Conservation (phyloP, 176 grass and related monocot species). For the Puya raimondii region DNA sequence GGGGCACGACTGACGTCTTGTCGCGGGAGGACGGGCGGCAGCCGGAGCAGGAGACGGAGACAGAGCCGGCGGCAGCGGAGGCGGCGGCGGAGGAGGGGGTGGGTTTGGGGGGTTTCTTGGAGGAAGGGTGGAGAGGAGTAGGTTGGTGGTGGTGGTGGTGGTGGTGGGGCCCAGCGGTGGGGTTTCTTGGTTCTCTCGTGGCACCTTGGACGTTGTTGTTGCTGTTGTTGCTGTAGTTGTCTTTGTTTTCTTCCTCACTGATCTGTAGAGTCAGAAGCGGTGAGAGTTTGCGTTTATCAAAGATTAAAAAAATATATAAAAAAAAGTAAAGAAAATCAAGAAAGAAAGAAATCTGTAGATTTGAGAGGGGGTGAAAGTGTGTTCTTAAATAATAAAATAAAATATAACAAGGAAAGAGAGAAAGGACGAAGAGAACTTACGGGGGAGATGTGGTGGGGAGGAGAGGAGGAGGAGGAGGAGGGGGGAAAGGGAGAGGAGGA, state of each 20-base stretch:
- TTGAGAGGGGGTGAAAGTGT: not conserved
- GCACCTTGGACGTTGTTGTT: too few species aligned
- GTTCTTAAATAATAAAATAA: not conserved
- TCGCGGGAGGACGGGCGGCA: slow-evolving; percentile 25
- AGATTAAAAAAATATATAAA: too few species aligned
- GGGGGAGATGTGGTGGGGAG: not conserved
- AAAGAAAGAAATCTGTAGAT: too few species aligned
- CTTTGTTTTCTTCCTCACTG: too few species aligned
- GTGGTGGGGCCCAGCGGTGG: too few species aligned
- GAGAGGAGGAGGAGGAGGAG: not conserved
- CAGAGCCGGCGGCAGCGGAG: not conserved
- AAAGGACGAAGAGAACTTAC: not conserved
- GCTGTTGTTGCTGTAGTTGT: too few species aligned
- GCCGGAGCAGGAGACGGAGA: not conserved
- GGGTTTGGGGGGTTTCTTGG: not conserved
- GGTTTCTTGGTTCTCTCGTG: too few species aligned
- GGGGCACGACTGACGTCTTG: slow-evolving; percentile 8
- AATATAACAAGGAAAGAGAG: not conserved
- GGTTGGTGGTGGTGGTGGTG: too few species aligned
- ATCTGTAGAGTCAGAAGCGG: too few species aligned
- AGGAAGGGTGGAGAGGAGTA: not conserved
- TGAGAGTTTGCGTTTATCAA: too few species aligned
- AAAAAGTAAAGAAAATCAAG: too few species aligned
- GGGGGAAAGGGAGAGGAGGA: not conserved
- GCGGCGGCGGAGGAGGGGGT: not conserved